Evolutionary conservation across 2,329 filamentous ascomycete species (phyloP), one percentile per base, ranked within the genome.

Genomic region (Alternaria arbusti): DNA sequence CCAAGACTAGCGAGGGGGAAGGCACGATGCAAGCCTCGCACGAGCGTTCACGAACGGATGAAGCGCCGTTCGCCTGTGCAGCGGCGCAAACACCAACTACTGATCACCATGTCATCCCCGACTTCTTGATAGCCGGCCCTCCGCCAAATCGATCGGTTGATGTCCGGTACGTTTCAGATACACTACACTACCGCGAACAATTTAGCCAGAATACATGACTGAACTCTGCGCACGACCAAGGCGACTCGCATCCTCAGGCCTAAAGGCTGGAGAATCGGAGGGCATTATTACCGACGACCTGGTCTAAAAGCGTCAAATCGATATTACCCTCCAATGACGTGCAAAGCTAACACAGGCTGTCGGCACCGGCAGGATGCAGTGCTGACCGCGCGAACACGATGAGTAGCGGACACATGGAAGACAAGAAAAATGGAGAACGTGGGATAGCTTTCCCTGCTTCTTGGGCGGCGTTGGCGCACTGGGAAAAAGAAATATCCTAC

Each of bases 191-290:
- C 25, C 11, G 4, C 15, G 23, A 4, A 25, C 20, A 52, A 55
- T 64, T 64, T 62, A 64, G 62, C 62, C 62, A 64, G 26, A 64
- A 64, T 55, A 44, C 62, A 51, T 54, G 43, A 59, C 54, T 30
- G 51, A 22, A 32, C 52, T 59, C 22, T 36, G 26, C n/a, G 56
- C 44, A 17, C 49, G 43, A 49, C 44, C 28, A 54, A 40, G 11
- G 30, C 43, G 43, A 17, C 54, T 47, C 49, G 17, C 54, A 44
- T 32, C n/a, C 58, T 50, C 32, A n/a, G 17, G 40, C 49, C 58
- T 22, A n/a, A 28, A 47, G 47, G 40, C 57, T 54, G 47, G 40
- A 45, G 15, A 43, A 26, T 46, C 54, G 40, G 54, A 50, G 6
- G 5, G 44, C 22, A 61, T 15, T 46, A 51, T 22, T 63, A 63